Evolutionary conservation across 768 basidiomycete genomes (phyloP).

Genomic region (Mycena maculata): DNA sequence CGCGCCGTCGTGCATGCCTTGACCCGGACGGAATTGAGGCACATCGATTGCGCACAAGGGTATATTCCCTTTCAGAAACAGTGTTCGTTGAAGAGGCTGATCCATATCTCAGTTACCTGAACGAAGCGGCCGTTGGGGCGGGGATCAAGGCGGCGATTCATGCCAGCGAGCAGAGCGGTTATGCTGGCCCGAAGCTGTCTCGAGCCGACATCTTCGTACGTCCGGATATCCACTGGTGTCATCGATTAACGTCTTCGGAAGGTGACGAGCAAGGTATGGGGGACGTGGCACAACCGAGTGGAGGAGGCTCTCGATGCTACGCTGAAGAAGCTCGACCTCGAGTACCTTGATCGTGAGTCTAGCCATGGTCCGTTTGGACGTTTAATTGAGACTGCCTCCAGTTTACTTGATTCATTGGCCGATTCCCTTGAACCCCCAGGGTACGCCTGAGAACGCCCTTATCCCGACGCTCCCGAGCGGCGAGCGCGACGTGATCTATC

Average conservation of each 20-base stretch:
- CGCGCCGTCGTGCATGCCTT: slow-evolving; percentile 80
- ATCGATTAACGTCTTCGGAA: slow-evolving; percentile 37
- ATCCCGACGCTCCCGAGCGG: slow-evolving; percentile 73
- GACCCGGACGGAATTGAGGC: slow-evolving; percentile 79
- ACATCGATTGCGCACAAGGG: slow-evolving; percentile 73
- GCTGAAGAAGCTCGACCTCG: slow-evolving; percentile 80
- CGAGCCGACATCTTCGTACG: slow-evolving; percentile 70
- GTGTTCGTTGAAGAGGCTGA: slow-evolving; percentile 4
- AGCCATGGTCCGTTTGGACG: not conserved
- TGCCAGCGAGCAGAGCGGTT: no score
- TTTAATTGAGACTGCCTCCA: slow-evolving; percentile 28
- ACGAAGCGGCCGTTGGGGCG: slow-evolving; percentile 86
- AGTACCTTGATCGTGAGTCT: slow-evolving; percentile 83
- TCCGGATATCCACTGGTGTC: slow-evolving; percentile 4
- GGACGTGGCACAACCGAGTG: slow-evolving; percentile 75
- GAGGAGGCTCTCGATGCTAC: slow-evolving; percentile 82
- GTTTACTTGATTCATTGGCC: slow-evolving; percentile 88
- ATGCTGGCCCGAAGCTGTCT: no score
- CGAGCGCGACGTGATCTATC: slow-evolving; percentile 72
- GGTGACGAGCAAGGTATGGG: slow-evolving; percentile 81
- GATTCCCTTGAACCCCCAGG: slow-evolving; percentile 75
- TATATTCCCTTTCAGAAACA: slow-evolving; percentile 2
- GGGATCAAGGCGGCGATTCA: slow-evolving; percentile 83
- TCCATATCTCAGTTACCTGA: slow-evolving; percentile 58
- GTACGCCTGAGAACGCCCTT: slow-evolving; percentile 68